Conservation (phyloP, 78 protist genomes). For the Dictyostelium intermedium region DNA sequence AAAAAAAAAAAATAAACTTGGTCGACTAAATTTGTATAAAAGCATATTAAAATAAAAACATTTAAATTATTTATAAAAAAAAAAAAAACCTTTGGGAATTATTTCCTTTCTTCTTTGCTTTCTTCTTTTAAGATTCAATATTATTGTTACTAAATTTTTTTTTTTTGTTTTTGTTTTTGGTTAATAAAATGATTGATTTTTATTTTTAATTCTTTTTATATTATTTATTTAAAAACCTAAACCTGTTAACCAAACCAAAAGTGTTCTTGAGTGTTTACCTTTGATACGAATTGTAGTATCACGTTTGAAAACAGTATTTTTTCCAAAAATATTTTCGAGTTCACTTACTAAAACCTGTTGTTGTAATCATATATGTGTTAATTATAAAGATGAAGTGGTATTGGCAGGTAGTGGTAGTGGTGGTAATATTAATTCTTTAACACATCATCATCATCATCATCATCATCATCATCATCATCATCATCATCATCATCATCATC, state of each 20-base stretch:
- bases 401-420: neutral
- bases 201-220: neutral
- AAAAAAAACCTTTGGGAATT: too few relatives aligned
- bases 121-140: too few relatives aligned
- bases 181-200: neutral
- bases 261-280: conserved; percentile 6
- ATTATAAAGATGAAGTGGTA: too few relatives aligned
- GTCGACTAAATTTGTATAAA: neutral
- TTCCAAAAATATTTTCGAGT: conserved; percentile 4
- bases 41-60: too few relatives aligned
- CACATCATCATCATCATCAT: too few relatives aligned
- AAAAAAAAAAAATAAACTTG: neutral
- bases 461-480: too few relatives aligned
- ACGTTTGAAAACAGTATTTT: neutral
- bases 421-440: neutral
- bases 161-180: neutral
- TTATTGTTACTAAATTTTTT: too few relatives aligned
- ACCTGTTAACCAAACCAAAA: conserved; percentile 26
- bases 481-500: too few relatives aligned
- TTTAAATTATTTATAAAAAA: too few relatives aligned
- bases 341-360: neutral
- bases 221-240: conserved; percentile 37
- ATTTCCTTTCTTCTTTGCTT: too few relatives aligned
- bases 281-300: neutral
- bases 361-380: neutral